Evolutionary conservation across 2,329 filamentous ascomycete species (phyloP).

Genomic region (Apiospora rasikravindrae): DNA sequence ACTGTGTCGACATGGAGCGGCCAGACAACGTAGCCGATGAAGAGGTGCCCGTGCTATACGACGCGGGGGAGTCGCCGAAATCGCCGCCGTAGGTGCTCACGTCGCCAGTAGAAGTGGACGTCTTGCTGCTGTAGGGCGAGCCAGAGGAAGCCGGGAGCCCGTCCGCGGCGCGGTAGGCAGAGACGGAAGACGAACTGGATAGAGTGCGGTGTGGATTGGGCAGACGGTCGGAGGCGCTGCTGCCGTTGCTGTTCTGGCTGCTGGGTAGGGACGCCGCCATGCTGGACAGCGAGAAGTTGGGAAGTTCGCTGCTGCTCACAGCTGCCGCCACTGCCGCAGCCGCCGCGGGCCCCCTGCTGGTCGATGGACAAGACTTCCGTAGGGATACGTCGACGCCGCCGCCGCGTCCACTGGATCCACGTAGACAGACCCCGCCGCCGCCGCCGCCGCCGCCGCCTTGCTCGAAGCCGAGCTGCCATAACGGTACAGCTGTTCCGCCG

Average conservation of each 20-base stretch:
- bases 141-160: background rate
- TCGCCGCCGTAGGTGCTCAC: conserved; percentile 35
- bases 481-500: conserved; percentile 41
- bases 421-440: conserved; percentile 38
- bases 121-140: conserved; percentile 30
- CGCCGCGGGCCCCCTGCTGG: conserved; percentile 31
- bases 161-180: conserved; percentile 33
- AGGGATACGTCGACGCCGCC: conserved; percentile 36
- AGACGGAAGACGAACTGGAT: conserved; percentile 32
- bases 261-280: conserved; percentile 46
- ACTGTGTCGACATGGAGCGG: conserved; percentile 26
- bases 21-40: conserved; percentile 28
- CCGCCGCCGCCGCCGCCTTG: conserved; percentile 28
- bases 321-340: conserved; percentile 24
- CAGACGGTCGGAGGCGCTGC: conserved; percentile 34
- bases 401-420: conserved; percentile 40
- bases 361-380: conserved; percentile 44
- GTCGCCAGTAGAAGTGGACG: conserved; percentile 32
- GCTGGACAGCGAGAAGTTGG: conserved; percentile 47
- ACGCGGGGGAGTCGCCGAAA: conserved; percentile 28
- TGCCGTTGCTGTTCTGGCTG: conserved; percentile 26
- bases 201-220: conserved; percentile 42
- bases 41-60: conserved; percentile 28
- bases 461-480: conserved; percentile 28
- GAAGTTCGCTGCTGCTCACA: conserved; percentile 34